Evolutionary conservation across 1,284 basidiomycete genomes (phyloP), one percentile per base, ranked within the genome.

Genomic region (Cutaneotrichosporon cutaneum): DNA sequence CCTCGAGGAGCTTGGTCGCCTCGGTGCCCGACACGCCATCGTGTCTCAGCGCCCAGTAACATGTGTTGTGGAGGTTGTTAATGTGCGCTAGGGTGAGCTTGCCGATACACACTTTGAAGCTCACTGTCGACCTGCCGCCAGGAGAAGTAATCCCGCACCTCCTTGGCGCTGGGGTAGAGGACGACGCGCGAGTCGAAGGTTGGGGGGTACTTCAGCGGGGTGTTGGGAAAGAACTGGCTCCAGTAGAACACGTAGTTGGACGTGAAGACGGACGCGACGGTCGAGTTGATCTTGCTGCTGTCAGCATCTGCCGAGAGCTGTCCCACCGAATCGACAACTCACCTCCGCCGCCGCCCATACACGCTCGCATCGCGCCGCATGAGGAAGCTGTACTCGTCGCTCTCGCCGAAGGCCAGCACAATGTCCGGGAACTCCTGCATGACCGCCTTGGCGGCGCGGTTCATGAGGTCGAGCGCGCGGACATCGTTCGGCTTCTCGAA

Each of bases 51-150:
- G 94, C 90, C 96, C 95, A 99, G 76, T 98, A 99, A 0, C 83
- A 83, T 0, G 96, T 98, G 72, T 99, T 99, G 82, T 99, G 95
- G 24, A 99, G 82, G 74, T 98, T 99, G 78, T 99, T 99, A 77
- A 99, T 91, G 76, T 99, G 96, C 0, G 96, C 94, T 96, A 72
- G 7, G 16, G 32, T 63, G 18, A 60, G 58, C 44, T 26, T 21
- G 1, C 2, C 9, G 27, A n/a, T 14, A 16, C 7, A 30, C 9
- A 16, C 3, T 9, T 2, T 5, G 10, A 83, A 18, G 7, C 90
- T 72, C 74, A 94, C 93, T 95, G 77, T 98, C 95, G 0, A 89
- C 90, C 75, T 97, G 95, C 67, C 95, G 82, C 94, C 95, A 99
- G 0, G 90, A 81, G 77, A 98, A 96, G 75, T 99, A 99, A 75